phyloP scores from a whole-genome alignment of 441 rosid species.

The Aleurites moluccanus region DNA sequence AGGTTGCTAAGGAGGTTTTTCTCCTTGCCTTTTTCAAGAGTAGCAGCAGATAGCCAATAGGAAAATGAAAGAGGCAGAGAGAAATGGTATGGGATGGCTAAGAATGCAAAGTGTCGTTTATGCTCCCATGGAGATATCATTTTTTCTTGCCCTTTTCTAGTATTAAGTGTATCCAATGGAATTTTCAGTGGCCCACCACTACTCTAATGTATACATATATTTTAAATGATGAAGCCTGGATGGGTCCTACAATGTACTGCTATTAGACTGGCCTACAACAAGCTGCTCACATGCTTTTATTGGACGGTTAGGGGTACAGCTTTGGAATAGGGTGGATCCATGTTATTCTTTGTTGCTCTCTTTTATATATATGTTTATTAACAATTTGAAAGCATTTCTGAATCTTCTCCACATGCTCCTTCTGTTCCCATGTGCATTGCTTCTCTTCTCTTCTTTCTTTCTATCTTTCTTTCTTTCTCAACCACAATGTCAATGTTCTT shows the following conservation, averaged over 20 bases:
- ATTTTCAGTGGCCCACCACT: constrained; percentile 38
- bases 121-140: constrained; percentile 30
- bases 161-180: constrained; percentile 31
- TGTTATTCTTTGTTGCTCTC: constrained; percentile 47
- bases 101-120: constrained; percentile 21
- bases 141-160: constrained; percentile 26
- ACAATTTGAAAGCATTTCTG: constrained; percentile 37
- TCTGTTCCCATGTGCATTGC: constrained; percentile 80
- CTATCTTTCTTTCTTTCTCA: constrained; percentile 34
- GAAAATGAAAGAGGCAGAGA: background rate
- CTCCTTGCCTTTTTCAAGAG: constrained; percentile 10
- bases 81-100: constrained; percentile 16
- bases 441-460: constrained; percentile 34
- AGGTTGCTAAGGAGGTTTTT: constrained; percentile 1
- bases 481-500: constrained; percentile 25
- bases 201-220: background rate
- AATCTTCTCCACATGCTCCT: constrained; percentile 76
- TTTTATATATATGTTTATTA: constrained; percentile 27
- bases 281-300: constrained; percentile 62
- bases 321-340: constrained; percentile 44
- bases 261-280: constrained; percentile 49
- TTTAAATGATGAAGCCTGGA: constrained; percentile 25
- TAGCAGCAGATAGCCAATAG: constrained; percentile 8
- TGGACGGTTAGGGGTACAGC: constrained; percentile 34
- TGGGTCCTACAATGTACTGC: constrained; percentile 44